Base-by-base conservation (phyloP, 495 filamentous ascomycete genomes). In the Lophium mytilinum region DNA sequence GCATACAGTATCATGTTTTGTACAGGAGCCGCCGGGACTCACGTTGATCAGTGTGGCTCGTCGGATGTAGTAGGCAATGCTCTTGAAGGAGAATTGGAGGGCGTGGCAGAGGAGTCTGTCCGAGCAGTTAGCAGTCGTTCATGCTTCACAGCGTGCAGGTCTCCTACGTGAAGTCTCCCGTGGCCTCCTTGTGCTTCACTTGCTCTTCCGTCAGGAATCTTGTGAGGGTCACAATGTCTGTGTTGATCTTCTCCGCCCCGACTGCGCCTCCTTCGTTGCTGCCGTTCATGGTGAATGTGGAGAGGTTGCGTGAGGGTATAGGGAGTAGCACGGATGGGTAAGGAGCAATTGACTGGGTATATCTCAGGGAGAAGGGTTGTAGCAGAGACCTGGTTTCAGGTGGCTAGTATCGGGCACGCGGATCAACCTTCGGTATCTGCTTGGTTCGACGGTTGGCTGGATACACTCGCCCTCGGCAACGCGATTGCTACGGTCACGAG, bases 71-170 rank as follows among this genome's bases (percentile, higher is more conserved):
- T 97, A 95, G 62, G 93, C 92, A 73, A 98, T 98, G 53, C 87
- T 91, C 78, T 98, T 98, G 84, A 98, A 98, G 64, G 93, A 88
- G 80, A 96, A 97, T 75, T 97, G 94, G 35, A 98, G 85, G 56
- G 94, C 90, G 70, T 98, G 93, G 79, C 90, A 96, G 53, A 98
- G 82, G 21, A 98, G 82, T 65, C 90, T 95, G 12, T 30, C 3
- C 37, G 35, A 11, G 10, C n/a, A 18, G 34, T 58, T 42, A 56
- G 54, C 42, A 11, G 10, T n/a, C 57, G 17, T 33, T 1, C 18
- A 8, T 11, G 11, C 50, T 41, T 34, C 50, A 49, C 52, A 12
- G 10, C 42, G 4, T 24, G 50, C 5, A 24, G 18, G 24, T 33
- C 45, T 74, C 86, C 42, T 76, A 94, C 87, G 93, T 98, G 78